Evolutionary conservation across 2,329 filamentous ascomycete genomes (phyloP), one percentile per base, ranked within the genome.

Genomic region (Pseudogymnoascus sp.): DNA sequence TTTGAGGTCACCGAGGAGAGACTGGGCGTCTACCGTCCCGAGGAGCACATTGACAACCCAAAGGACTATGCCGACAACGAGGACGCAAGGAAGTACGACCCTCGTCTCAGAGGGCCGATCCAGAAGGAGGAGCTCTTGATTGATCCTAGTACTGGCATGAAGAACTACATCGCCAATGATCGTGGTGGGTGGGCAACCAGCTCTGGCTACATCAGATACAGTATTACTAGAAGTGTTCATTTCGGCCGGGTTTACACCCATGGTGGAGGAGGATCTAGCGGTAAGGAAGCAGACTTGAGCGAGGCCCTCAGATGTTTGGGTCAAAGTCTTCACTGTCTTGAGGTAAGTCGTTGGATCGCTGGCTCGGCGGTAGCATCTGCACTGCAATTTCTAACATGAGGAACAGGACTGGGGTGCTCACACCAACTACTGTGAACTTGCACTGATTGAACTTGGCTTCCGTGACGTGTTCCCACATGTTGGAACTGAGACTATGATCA

Each of bases 151-250:
- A 94, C 90, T 0, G 92, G 92, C n/a, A 96, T 99, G 93, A 99
- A 97, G 76, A 97, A 97, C 74, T 99, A 99, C 74, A 97, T 99
- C 68, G 87, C 93, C 64, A 97, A 97, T 70, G 93, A 97, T 73
- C 79, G 77, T 12, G 91, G 92, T 4, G 83, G 84, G 41, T 97
- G 92, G 90, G 91, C 92, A 1, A 99, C 94, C 17, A 96, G 92
- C 66, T 80, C 90, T 6, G 92, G 90, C 39, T 97, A 93, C 70
- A 81, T 96, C 64, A 86, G 87, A 68, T 90, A 85, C 75, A 92
- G 89, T 68, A 80, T 94, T 65, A 81, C 81, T 12, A 84, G 89
- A 64, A 84, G 87, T 72, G 89, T 93, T 65, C 90, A 93, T 74
- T 92, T 84, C 68, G 90, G 90, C 12, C 82, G 90, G 36, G 75